Percentiles rank a stretch among this genome's conserved stretches.
These are phyloP conservation scores for Colletotrichum sp. DNA, from an alignment of 2,329 filamentous ascomycete genomes.

Conservation along the genomic window DNA sequence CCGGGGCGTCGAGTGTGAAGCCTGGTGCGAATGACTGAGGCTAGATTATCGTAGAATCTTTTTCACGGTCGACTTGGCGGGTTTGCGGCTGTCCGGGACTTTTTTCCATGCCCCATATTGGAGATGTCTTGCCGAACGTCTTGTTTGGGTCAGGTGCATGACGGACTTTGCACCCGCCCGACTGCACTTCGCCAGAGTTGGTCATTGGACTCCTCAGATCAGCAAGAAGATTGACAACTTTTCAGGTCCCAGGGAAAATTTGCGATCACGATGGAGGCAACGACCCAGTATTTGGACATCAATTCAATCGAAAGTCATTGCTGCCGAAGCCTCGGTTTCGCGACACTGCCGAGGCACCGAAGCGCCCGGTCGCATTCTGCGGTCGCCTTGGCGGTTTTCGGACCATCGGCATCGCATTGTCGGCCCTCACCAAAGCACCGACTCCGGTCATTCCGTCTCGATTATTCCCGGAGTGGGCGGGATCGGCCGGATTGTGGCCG, in stretches of 20 bases:
- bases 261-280: not conserved
- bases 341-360: not conserved
- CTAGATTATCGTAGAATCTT: not conserved
- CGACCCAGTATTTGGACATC: fast-evolving
- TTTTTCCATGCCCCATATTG: fast-evolving
- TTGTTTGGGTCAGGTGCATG: not conserved
- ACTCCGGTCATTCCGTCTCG: not conserved
- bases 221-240: not conserved
- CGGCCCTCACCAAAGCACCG: not conserved
- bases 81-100: not conserved
- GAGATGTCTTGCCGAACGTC: not conserved
- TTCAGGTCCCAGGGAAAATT: fast-evolving
- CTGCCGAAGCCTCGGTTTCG: not conserved
- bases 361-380: not conserved
- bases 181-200: not conserved
- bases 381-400: not conserved
- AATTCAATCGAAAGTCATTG: fast-evolving
- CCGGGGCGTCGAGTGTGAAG: not conserved
- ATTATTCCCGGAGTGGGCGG: not conserved
- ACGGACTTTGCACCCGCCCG: not conserved
- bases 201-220: not conserved
- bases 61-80: not conserved
- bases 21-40: fast-evolving
- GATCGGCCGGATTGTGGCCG: not conserved
- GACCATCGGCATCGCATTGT: not conserved